Base-by-base conservation (phyloP, 208 protist species). In the Trypanosoma cruzi region DNA sequence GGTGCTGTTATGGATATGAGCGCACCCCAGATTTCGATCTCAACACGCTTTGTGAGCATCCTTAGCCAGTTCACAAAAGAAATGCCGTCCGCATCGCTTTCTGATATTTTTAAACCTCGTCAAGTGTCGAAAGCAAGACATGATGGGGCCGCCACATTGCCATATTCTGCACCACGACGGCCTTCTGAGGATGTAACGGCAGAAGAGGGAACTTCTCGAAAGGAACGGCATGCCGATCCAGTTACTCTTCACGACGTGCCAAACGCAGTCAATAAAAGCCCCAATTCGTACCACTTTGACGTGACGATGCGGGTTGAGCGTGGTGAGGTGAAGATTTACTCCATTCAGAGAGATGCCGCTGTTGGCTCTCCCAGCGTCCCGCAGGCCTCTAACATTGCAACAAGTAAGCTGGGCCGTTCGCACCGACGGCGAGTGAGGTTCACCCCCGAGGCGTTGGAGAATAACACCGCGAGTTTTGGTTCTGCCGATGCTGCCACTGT, bases 1-100 rank as follows among this genome's bases (percentile, higher is more conserved):
- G 73, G 76, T 32, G 72, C 84, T 0, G 71, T 91, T 28, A 56
- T 93, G 32, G 91, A 96, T 68, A 65, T 94, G 40, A 83, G 84
- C 24, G 82, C 79, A 26, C 91, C 88, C 13, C 65, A 79, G n/a
- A 68, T 86, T 44, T 64, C 44, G 29, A 53, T 94, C 22, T 94
- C 91, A 0, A 88, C 88, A 44, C 82, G 76, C 7, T 70, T 91
- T 29, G 62, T 93, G 31, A 85, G 79, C 64, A 82, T 93, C 55
- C 67, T 94, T 54, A 83, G 73, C 34, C 81, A 88, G 63, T 40
- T 96, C 1, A 52, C 57, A 13, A 56, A 79, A 36, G 86, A 96
- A 64, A 70, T 80, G 28, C 55, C 77, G 4, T 65, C 77, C 8
- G 28, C 57, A 11, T 56, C 52, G 29, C 64, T 69, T 26, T 42